Base-by-base conservation (phyloP, 1,284 basidiomycete genomes). In the Pyrrhoderma noxium region DNA sequence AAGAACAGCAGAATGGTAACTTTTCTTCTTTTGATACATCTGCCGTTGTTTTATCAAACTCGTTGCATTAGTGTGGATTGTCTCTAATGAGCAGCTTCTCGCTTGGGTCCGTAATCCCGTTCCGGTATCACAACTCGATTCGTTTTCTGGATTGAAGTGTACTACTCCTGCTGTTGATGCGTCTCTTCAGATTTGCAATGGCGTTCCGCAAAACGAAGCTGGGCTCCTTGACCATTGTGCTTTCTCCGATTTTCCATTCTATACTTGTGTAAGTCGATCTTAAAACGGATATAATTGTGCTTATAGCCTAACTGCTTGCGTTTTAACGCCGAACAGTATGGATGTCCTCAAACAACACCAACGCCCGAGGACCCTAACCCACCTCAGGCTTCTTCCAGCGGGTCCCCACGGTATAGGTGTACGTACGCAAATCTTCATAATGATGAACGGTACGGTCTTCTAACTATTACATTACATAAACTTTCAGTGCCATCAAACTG, bases 241-340 rank as follows among this genome's bases (percentile, higher is more conserved):
- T 9, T 88, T 88, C 67, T 57, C 72, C 3, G 83, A 86, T 61
- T 88, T 85, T 70, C 85, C 86, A 3, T 89, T 85, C 73, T 82
- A 70, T 59, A 86, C 83, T 44, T 89, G 86, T 64, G 82, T 84
- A 66, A 53, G 77, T 74, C 11, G 22, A 34, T 14, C 37, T 16
- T 11, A 19, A 25, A 16, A 21, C 27, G 27, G 27, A 31, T 5
- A 31, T 31, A 31, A 11, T 31, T 5, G 11, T 31, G 27, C 27
- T 16, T 14, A 27, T 45, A 16, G 21, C 22, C 42, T 23, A 31
- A 31, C 11, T 11, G 11, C 27, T 18, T 25, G 13, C n/a, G 27
- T 43, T 47, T 18, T 23, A 3, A 3, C 37, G n/a, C 31, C 34
- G 16, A 14, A 8, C 57, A 83, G 82, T 89, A 89, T 60, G 85